These are phyloP conservation scores for Phytophthora citricola DNA, from an alignment of 352 stramenopile genomes.

Conservation along the genomic window DNA sequence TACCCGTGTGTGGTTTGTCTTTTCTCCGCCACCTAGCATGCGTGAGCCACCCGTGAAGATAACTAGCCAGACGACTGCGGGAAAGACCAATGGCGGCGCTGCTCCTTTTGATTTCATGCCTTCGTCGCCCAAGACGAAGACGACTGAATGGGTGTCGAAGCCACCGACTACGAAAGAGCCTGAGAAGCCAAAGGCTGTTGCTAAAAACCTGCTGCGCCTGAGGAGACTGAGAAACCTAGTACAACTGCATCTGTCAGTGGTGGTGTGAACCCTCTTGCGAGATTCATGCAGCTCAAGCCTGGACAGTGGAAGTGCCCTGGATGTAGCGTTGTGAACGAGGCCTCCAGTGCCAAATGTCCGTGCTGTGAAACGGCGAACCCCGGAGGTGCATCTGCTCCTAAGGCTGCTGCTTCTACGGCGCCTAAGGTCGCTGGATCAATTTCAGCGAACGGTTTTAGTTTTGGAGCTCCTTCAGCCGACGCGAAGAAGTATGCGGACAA, in stretches of 20 bases:
- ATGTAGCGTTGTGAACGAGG: slow-evolving; percentile 75
- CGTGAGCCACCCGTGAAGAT: slow-evolving; percentile 59
- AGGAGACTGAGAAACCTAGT: slow-evolving; percentile 20
- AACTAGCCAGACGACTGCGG: slow-evolving; percentile 34
- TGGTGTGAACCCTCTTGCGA: slow-evolving; percentile 58
- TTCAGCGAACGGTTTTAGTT: slow-evolving; percentile 43
- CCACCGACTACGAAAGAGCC: slow-evolving; percentile 31
- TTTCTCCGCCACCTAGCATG: slow-evolving; percentile 63
- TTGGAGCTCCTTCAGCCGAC: slow-evolving; percentile 29
- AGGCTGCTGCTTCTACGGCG: slow-evolving; percentile 10
- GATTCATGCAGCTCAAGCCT: slow-evolving; percentile 69
- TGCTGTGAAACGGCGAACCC: slow-evolving; percentile 80
- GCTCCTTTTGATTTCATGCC: slow-evolving; percentile 74
- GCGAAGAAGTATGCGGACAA: slow-evolving; percentile 31
- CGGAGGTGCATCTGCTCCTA: slow-evolving; percentile 11
- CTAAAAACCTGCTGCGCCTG: slow-evolving; percentile 20
- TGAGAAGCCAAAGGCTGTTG: slow-evolving; percentile 25
- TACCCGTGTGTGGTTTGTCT: slow-evolving; percentile 57
- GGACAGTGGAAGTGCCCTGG: slow-evolving; percentile 86
- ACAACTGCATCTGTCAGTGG: slow-evolving; percentile 6
- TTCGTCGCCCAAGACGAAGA: slow-evolving; percentile 60
- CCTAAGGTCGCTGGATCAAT: slow-evolving; percentile 22
- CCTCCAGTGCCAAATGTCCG: slow-evolving; percentile 68
- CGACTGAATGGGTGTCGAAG: slow-evolving; percentile 45
- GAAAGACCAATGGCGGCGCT: slow-evolving; percentile 31